Conservation (phyloP, 768 basidiomycete species). For the Tubosaeta sp. region DNA sequence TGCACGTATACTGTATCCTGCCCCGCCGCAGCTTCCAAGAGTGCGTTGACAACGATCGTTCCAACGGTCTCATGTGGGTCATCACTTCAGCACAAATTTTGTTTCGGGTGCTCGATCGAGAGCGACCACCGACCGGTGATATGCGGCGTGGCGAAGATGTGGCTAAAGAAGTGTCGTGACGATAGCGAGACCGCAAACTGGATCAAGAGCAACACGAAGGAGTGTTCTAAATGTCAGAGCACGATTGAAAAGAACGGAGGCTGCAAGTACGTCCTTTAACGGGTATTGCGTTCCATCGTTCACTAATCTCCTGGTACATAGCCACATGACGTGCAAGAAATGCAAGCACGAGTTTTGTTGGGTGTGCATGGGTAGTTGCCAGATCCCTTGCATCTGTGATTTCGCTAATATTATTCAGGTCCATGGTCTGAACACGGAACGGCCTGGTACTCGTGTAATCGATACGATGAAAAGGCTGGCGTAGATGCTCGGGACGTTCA, state of each 20-base stretch:
- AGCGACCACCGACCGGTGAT: conserved; percentile 90
- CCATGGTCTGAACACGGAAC: conserved; percentile 98
- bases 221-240: conserved; percentile 92
- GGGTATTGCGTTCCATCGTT: conserved; percentile 52
- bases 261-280: conserved; percentile 84
- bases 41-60: conserved; percentile 70
- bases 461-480: conserved; percentile 90
- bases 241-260: conserved; percentile 99
- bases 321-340: conserved; percentile 99
- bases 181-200: conserved; percentile 99
- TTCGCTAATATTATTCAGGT: conserved; percentile 43
- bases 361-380: conserved; percentile 90
- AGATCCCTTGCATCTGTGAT: conserved; percentile 10
- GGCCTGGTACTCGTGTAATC: conserved; percentile 96
- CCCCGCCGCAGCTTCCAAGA: conserved; percentile 70
- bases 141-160: conserved; percentile 84
- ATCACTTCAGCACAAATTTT: conserved; percentile 68
- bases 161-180: conserved; percentile 96
- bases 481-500: conserved; percentile 89
- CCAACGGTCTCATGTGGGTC: conserved; percentile 88
- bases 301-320: conserved; percentile 29
- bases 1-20: conserved; percentile 96
- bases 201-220: conserved; percentile 99
- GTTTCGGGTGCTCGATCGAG: conserved; percentile 90
- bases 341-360: conserved; percentile 99